These are phyloP conservation scores for Stephanodiscus triporus DNA, from an alignment of 108 stramenopile genomes.

Conservation along the genomic window DNA sequence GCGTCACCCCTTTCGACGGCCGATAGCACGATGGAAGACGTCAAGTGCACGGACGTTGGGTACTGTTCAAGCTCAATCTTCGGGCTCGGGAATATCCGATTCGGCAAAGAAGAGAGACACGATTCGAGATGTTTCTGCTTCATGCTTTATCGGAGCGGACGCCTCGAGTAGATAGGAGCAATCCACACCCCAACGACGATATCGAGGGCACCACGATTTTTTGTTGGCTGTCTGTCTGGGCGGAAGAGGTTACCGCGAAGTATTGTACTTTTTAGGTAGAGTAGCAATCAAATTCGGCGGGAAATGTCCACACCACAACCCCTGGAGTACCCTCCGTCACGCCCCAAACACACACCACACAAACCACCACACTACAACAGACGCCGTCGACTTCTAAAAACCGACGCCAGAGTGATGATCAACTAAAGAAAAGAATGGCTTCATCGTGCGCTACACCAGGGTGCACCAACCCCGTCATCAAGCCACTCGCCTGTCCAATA, in stretches of 20 bases:
- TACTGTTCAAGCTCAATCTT: conserved; percentile 90
- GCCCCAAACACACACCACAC: too few relatives aligned
- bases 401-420: too few relatives aligned
- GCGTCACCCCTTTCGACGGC: conserved; percentile 72
- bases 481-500: conserved; percentile 89
- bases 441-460: conserved; percentile 68
- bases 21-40: conserved; percentile 74
- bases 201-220: too few relatives aligned
- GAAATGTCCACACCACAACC: too few relatives aligned
- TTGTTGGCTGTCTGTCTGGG: too few relatives aligned
- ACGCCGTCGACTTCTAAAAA: too few relatives aligned
- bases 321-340: too few relatives aligned
- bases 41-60: conserved; percentile 83
- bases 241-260: too few relatives aligned
- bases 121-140: conserved; percentile 94
- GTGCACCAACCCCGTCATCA: conserved; percentile 61
- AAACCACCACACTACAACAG: too few relatives aligned
- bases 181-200: not conserved
- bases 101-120: conserved; percentile 76
- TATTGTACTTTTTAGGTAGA: too few relatives aligned
- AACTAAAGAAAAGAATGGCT: not conserved
- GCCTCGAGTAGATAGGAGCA: not conserved
- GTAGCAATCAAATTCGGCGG: too few relatives aligned
- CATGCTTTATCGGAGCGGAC: conserved; percentile 45
- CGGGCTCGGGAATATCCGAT: conserved; percentile 52